A percentile compares a stretch with the other conserved stretches of the same genome.
phyloP scores from a whole-genome alignment of 2,329 filamentous ascomycete genomes.

The Mollisiaceae sp. region DNA sequence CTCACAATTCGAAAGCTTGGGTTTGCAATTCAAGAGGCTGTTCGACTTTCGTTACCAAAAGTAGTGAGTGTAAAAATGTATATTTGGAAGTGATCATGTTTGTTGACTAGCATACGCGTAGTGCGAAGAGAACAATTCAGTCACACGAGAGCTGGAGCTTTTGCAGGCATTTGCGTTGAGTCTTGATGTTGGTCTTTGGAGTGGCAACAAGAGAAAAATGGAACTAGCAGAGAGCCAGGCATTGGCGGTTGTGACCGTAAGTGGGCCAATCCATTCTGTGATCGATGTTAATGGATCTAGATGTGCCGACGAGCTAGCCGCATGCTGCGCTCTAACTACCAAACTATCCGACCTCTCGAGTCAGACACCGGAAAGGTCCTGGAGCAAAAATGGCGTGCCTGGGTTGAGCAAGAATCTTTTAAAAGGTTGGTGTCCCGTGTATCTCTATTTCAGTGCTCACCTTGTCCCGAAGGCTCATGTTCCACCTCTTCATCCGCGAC shows the following conservation, averaged over 20 bases:
- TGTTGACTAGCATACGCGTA: neutral
- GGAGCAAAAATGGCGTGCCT: conserved; percentile 68
- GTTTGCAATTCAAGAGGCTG: conserved; percentile 36
- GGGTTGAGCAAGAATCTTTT: conserved; percentile 69
- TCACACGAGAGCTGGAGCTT: conserved; percentile 56
- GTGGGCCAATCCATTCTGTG: too few relatives aligned
- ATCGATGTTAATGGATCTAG: too few relatives aligned
- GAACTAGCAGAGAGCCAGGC: conserved; percentile 64
- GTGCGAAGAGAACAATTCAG: conserved; percentile 54
- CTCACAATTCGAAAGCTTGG: conserved; percentile 33
- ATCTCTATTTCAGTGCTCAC: too few relatives aligned
- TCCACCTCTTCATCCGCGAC: conserved; percentile 69
- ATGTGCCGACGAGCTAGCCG: too few relatives aligned
- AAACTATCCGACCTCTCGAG: conserved; percentile 52
- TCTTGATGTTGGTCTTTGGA: conserved; percentile 62
- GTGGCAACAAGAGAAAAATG: conserved; percentile 62
- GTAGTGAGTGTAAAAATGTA: too few relatives aligned
- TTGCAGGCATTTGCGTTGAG: conserved; percentile 55
- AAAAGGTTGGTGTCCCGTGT: too few relatives aligned
- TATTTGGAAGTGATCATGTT: too few relatives aligned
- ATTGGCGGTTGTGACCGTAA: conserved; percentile 48
- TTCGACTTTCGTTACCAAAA: conserved; percentile 23
- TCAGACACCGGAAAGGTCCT: conserved; percentile 63
- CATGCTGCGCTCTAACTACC: too few relatives aligned
- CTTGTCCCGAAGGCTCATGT: too few relatives aligned